A percentile compares a stretch with the other conserved stretches of the same genome.
Evolutionary conservation across 768 basidiomycete species (phyloP).

Genomic region (Rhizopogon vesiculosus): DNA sequence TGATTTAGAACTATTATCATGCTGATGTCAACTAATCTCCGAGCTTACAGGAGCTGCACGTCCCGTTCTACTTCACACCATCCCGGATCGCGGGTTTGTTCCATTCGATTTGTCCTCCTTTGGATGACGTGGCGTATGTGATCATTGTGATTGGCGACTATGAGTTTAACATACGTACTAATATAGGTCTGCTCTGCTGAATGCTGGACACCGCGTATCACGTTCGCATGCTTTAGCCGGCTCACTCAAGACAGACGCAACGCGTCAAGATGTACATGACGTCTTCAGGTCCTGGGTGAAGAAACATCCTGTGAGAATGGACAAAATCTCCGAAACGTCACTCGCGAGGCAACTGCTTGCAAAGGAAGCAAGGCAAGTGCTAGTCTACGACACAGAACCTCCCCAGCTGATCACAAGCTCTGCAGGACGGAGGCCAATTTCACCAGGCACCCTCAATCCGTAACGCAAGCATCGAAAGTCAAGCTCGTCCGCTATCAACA

Average conservation of each 20-base stretch:
- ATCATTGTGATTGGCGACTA: not conserved
- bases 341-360: conserved; percentile 66
- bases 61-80: conserved; percentile 88
- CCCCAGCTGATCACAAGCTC: not conserved
- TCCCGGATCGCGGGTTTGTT: conserved; percentile 74
- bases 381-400: not conserved
- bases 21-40: not conserved
- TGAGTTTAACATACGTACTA: not conserved
- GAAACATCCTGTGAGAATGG: conserved; percentile 74
- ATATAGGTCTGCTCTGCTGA: conserved; percentile 79
- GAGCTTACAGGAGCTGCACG: conserved; percentile 57
- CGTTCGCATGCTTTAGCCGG: conserved; percentile 89
- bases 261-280: conserved; percentile 68
- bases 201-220: conserved; percentile 80
- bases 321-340: conserved; percentile 72
- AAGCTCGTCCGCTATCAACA: conserved; percentile 87
- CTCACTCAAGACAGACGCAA: conserved; percentile 86
- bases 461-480: conserved; percentile 55
- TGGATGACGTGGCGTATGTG: conserved; percentile 72
- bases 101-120: conserved; percentile 72
- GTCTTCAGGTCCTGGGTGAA: conserved; percentile 85
- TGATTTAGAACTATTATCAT: conserved; percentile 14
- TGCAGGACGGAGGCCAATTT: conserved; percentile 68
- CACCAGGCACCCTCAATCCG: conserved; percentile 61
- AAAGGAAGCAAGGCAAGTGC: conserved; percentile 60